Conservation (phyloP, 164 flowering plant species). For the Akebia trifoliata region DNA sequence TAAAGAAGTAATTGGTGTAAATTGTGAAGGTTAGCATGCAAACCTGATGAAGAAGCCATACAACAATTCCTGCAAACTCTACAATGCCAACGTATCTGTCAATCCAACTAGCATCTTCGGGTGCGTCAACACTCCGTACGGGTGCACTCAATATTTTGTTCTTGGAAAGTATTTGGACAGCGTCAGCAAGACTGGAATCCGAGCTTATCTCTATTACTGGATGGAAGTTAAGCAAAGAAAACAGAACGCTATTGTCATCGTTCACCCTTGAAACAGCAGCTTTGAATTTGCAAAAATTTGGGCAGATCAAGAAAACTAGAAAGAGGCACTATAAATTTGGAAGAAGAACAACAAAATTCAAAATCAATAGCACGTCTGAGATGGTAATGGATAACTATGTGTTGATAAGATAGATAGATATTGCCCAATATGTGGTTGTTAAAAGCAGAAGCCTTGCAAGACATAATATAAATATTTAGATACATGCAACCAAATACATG, state of each 20-base stretch:
- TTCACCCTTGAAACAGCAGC: not conserved
- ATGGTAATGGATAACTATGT: no score
- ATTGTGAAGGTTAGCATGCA: conserved; percentile 5
- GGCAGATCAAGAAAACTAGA: not conserved
- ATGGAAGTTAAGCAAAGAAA: conserved; percentile 7
- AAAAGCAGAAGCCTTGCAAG: no score
- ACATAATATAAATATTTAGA: no score
- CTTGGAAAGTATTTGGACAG: conserved; percentile 62
- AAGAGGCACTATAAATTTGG: not conserved
- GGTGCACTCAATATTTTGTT: conserved; percentile 85
- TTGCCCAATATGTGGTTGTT: no score
- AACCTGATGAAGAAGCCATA: conserved; percentile 98
- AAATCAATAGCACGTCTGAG: not conserved
- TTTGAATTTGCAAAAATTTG: not conserved
- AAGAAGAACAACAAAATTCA: not conserved
- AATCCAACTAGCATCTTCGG: conserved; percentile 94
- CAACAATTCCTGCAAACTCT: conserved; percentile 92
- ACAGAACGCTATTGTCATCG: not conserved
- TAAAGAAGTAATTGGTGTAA: not conserved
- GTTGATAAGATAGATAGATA: no score
- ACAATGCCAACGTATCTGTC: conserved; percentile 89
- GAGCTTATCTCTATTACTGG: conserved; percentile 83
- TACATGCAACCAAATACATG: no score
- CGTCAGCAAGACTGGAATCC: conserved; percentile 78
- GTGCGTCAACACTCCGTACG: conserved; percentile 80